Percentiles rank a stretch among this genome's conserved stretches.
phyloP scores from a whole-genome alignment of 73 alveolate species.

The Halteria grandinella region DNA sequence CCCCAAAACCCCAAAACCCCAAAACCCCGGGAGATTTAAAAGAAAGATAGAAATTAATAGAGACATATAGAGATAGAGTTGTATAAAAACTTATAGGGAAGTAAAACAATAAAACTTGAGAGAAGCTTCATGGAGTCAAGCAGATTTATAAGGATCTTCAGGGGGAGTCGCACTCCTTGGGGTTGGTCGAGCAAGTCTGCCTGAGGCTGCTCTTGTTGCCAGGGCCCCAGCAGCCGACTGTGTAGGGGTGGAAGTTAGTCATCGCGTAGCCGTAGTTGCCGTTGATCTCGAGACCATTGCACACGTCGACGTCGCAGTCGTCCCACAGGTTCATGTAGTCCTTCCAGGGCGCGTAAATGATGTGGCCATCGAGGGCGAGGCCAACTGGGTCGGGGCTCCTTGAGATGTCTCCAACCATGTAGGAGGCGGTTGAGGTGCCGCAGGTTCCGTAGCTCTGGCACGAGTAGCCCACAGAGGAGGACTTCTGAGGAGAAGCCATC shows the following conservation, averaged over 20 bases:
- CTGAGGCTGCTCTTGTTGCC: background rate
- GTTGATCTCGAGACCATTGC: background rate
- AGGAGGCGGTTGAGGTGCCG: background rate
- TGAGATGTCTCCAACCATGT: background rate
- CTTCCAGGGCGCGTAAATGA: background rate
- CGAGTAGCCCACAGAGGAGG: background rate
- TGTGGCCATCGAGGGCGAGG: background rate
- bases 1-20: no score
- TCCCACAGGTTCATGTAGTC: background rate
- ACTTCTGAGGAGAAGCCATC: background rate
- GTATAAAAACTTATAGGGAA: no score
- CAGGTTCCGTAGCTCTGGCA: background rate
- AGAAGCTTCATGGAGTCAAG: no score
- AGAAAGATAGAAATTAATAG: no score
- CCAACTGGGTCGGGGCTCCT: background rate
- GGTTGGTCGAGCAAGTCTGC: constrained; percentile 24
- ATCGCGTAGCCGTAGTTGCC: background rate
- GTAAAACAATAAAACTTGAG: no score
- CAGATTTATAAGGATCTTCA: no score
- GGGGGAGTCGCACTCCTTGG: no score
- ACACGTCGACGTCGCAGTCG: background rate
- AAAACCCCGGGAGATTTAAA: no score
- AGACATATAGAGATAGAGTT: no score
- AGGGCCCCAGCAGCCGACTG: background rate
- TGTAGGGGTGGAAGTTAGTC: background rate